Percentiles rank a stretch among this genome's conserved stretches.
phyloP scores from a whole-genome alignment of 345 rosid genomes.

The Salix exigua region DNA sequence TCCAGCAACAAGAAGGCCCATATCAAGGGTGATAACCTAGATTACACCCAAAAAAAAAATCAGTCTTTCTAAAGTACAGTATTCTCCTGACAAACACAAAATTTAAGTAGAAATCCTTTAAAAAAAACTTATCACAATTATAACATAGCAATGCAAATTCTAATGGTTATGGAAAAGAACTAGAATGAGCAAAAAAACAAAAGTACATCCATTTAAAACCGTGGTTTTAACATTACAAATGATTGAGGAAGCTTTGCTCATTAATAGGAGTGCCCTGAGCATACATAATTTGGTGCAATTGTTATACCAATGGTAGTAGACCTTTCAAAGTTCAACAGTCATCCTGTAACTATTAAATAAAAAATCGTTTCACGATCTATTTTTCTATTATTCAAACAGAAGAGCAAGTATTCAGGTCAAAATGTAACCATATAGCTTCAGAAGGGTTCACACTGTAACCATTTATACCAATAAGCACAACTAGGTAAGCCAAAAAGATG shows the following conservation, averaged over 20 bases:
- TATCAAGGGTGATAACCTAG: slow-evolving; percentile 94
- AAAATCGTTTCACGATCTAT: background rate
- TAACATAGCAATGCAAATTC: background rate
- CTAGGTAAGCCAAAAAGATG: background rate
- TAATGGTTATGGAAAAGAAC: background rate
- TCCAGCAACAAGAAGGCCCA: slow-evolving; percentile 99
- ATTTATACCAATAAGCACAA: background rate
- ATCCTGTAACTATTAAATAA: too few relatives aligned
- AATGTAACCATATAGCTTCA: background rate
- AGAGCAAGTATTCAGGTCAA: background rate
- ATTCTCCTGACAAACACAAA: background rate
- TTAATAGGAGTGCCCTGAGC: background rate
- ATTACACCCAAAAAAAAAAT: background rate
- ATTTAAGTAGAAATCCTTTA: background rate
- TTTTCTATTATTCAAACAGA: background rate
- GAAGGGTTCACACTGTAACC: background rate
- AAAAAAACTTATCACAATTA: background rate
- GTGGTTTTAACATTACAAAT: background rate
- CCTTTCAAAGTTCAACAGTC: background rate
- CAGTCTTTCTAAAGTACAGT: background rate
- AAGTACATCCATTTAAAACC: background rate
- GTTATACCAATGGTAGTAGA: background rate
- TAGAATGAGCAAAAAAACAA: background rate
- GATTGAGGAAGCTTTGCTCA: background rate
- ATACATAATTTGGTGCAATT: background rate